Conservation (phyloP, 202 grass and related monocot genomes). For the Hordeum pubiflorum region DNA sequence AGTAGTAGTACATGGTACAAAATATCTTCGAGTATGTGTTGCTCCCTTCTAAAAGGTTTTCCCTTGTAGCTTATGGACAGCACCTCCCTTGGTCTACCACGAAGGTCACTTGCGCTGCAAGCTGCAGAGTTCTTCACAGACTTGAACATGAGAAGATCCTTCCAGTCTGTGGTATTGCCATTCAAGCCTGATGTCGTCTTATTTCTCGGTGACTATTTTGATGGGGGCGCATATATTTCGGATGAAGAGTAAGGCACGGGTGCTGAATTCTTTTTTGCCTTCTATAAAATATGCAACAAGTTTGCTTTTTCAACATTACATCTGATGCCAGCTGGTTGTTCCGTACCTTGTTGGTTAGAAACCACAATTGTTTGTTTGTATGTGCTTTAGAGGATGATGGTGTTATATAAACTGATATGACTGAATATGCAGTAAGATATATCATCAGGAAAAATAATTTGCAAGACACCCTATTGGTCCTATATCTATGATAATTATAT, state of each 20-base stretch:
- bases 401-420: neutral
- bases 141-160: constrained; percentile 93
- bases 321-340: neutral
- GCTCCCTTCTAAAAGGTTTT: constrained; percentile 24
- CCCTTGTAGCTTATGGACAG: constrained; percentile 86
- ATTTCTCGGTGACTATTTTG: constrained; percentile 90
- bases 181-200: constrained; percentile 72
- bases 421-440: constrained; percentile 1
- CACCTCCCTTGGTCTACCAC: constrained; percentile 60
- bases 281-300: neutral
- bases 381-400: neutral
- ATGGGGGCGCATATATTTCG: constrained; percentile 68
- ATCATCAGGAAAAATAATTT: neutral
- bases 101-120: constrained; percentile 57
- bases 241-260: constrained; percentile 93
- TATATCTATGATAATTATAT: neutral
- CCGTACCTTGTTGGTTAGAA: neutral
- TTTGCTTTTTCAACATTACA: constrained; percentile 2
- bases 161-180: constrained; percentile 66
- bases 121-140: constrained; percentile 79
- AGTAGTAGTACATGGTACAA: neutral
- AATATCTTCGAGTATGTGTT: neutral
- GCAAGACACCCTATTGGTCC: neutral
- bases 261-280: constrained; percentile 42
- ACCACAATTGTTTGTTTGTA: neutral